Evolutionary conservation across 2,329 filamentous ascomycete genomes (phyloP).

Genomic region (Metarhizium robertsii): DNA sequence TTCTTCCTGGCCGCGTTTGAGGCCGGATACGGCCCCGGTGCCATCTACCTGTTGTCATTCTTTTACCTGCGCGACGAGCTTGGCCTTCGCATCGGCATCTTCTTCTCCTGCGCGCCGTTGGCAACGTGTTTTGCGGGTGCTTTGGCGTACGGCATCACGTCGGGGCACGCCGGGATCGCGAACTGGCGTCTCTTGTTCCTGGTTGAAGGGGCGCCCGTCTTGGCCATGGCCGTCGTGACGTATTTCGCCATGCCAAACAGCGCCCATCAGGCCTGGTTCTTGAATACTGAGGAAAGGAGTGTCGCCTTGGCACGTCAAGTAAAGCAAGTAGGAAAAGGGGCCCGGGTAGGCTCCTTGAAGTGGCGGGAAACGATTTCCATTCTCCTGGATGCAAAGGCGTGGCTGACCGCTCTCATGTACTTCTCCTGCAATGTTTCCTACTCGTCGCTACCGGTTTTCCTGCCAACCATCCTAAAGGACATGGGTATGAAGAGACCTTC

Average conservation of each 20-base stretch:
- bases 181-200: constrained; percentile 59
- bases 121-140: constrained; percentile 60
- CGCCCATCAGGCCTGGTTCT: constrained; percentile 8
- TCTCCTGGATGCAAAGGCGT: constrained; percentile 25
- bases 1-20: constrained; percentile 27
- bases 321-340: constrained; percentile 3
- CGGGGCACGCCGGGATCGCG: constrained; percentile 42
- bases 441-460: constrained; percentile 17
- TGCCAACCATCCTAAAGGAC: constrained; percentile 13
- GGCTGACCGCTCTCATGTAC: constrained; percentile 14
- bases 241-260: constrained; percentile 18
- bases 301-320: constrained; percentile 6
- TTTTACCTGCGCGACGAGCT: constrained; percentile 26
- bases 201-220: constrained; percentile 31
- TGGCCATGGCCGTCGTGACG: constrained; percentile 20
- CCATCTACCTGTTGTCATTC: constrained; percentile 24
- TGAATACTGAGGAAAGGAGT: constrained; percentile 11
- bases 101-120: constrained; percentile 48
- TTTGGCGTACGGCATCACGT: constrained; percentile 55
- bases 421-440: constrained; percentile 20
- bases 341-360: constrained; percentile 4
- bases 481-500: constrained; percentile 2
- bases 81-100: constrained; percentile 27
- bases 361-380: constrained; percentile 20
- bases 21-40: constrained; percentile 22